A percentile compares a stretch with the other conserved stretches of the same genome.
These are phyloP conservation scores for Aspergillus caelatus DNA, from an alignment of 2,329 filamentous ascomycete genomes.

Conservation along the genomic window DNA sequence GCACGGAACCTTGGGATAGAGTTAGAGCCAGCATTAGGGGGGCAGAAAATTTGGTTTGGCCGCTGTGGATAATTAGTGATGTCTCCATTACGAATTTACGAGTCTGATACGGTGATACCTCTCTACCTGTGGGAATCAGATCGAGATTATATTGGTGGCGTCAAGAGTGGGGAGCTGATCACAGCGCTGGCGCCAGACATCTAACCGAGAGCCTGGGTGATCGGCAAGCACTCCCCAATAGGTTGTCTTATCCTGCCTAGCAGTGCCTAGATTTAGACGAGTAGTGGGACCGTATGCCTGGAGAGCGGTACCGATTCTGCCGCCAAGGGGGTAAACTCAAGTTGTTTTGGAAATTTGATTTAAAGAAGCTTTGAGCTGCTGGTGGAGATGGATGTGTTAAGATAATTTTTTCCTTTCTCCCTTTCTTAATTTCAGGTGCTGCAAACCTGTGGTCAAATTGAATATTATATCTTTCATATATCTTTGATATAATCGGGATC, in stretches of 20 bases:
- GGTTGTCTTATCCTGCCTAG: slow-evolving; percentile 5
- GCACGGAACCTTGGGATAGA: slow-evolving; percentile 15
- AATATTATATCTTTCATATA: too few relatives aligned
- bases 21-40: slow-evolving; percentile 17
- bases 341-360: neutral
- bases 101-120: neutral
- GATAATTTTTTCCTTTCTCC: too few relatives aligned
- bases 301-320: neutral
- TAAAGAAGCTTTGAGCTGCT: neutral
- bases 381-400: neutral
- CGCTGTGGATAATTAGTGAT: neutral
- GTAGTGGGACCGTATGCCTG: neutral
- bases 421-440: neutral
- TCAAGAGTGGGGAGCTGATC: neutral
- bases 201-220: neutral
- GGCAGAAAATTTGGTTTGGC: slow-evolving; percentile 24
- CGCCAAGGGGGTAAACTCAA: neutral
- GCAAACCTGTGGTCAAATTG: neutral
- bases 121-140: neutral
- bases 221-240: neutral
- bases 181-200: neutral
- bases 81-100: neutral
- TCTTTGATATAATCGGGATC: neutral
- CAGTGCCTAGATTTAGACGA: slow-evolving; percentile 4
- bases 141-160: neutral